Evolutionary conservation across 2,329 filamentous ascomycete genomes (phyloP), one percentile per base, ranked within the genome.

Genomic region (Aspergillus neotritici): DNA sequence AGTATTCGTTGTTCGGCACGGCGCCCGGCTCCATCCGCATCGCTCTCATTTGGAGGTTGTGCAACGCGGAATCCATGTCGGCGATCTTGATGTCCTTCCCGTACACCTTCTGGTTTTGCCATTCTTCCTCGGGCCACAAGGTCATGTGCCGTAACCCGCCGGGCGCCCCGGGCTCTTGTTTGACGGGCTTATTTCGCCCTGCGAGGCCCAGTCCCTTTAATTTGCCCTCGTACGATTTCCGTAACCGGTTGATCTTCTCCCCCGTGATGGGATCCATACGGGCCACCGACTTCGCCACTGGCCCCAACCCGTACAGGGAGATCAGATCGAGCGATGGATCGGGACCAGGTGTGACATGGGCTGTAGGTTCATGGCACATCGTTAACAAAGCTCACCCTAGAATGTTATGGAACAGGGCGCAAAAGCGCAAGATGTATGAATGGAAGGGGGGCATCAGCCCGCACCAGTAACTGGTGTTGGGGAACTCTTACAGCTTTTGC

Each of bases 221-320:
- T 52, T 75, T 73, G 33, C 72, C 72, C 55, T 75, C 72, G 48
- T 75, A 75, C 4, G 72, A 74, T 50, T 75, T 75, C 47, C 80
- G 70, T 33, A 84, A 68, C 58, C 78, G 77, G 63, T 83, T 82
- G 48, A 74, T 74, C 66, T 84, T 84, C 57, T 82, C 79, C 47
- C 79, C 79, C n/a, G 78, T 82, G 14, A 71, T 62, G 12, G 78
- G 77, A 59, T 84, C 78, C 38, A 68, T 73, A 41, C 80, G 70
- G 46, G 76, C 78, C 49, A 83, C 79, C 41, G 73, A 78, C 52
- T 71, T 70, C 48, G 79, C 76, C 42, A 83, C 69, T 30, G 68
- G 62, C 49, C 75, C 70, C 47, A 83, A 64, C 42, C 72, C 70
- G 64, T 81, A 83, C 44, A 81, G 68, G 40, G 73, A 71, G 48